Evolutionary conservation across 768 basidiomycete species (phyloP).

Genomic region (Suillus tomentosus): DNA sequence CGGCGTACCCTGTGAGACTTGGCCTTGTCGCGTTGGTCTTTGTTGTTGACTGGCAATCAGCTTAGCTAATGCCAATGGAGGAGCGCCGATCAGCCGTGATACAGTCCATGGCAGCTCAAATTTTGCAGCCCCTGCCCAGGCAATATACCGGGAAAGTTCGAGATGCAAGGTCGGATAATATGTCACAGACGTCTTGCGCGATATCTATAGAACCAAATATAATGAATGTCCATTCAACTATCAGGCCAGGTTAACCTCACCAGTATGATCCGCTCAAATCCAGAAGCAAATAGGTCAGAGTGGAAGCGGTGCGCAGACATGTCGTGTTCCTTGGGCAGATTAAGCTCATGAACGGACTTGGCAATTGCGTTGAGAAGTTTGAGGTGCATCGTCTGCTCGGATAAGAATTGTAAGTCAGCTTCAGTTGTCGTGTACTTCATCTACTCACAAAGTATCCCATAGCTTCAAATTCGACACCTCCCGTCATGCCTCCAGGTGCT

Average conservation of each 20-base stretch:
- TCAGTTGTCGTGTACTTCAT: neutral
- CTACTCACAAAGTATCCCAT: constrained; percentile 90
- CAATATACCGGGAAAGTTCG: constrained; percentile 87
- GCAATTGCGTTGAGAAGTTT: constrained; percentile 83
- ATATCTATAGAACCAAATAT: constrained; percentile 55
- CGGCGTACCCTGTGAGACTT: constrained; percentile 27
- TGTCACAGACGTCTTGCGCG: constrained; percentile 90
- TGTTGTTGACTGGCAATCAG: constrained; percentile 18
- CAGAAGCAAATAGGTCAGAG: constrained; percentile 84
- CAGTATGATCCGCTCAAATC: constrained; percentile 86
- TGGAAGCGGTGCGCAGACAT: constrained; percentile 85
- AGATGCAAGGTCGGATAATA: constrained; percentile 96
- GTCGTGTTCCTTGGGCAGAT: constrained; percentile 66
- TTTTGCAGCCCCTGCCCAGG: constrained; percentile 60
- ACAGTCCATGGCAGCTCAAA: constrained; percentile 83
- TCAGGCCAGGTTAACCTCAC: constrained; percentile 45
- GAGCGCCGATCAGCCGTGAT: constrained; percentile 75
- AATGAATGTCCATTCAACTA: neutral
- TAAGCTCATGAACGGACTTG: constrained; percentile 61
- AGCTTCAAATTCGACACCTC: constrained; percentile 97
- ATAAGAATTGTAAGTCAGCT: constrained; percentile 14
- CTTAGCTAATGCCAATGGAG: constrained; percentile 66
- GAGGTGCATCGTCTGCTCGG: constrained; percentile 78
- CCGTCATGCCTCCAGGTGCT: constrained; percentile 97
- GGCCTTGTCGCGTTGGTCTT: constrained; percentile 15